Evolutionary conservation across 2,329 filamentous ascomycete genomes (phyloP), one percentile per base, ranked within the genome.

Genomic region (Akanthomyces uredinophilus): DNA sequence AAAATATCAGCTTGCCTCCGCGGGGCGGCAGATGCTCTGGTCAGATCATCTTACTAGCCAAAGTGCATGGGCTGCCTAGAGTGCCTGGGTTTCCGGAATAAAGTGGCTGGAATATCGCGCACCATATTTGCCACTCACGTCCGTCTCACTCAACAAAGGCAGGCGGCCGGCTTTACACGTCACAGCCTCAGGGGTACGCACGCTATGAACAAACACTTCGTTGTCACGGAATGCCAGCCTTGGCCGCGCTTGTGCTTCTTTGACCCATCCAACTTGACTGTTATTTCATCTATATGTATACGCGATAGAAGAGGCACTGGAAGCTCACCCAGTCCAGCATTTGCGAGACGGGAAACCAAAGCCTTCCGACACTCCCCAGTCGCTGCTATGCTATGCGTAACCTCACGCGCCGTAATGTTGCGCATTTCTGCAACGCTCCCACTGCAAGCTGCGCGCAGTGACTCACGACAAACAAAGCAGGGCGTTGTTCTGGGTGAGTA

Each of bases 121-220:
- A 35, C 35, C 47, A 29, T 16, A 60, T 60, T 60, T 39, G 58
- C 58, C 58, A 60, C 58, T 60, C 39, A 60, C 47, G 5, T 37
- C 46, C 37, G 49, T 60, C 37, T 44, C 49, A 60, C 49, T 53
- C 50, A 44, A 52, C 27, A 27, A 43, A 22, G 32, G 32, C 56
- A 51, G 37, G 22, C 24, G 43, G 24, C 56, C 35, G 35, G 29
- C 56, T 20, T 22, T 35, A 43, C 56, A 59, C 37, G 57, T 60
- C 57, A 52, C 58, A 60, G 20, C 41, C 41, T 60, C 58, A 60
- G 58, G 58, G 58, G 58, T 54, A 47, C n/a, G 29, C 39, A 60
- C 37, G 47, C 47, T 29, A 43, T 13, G 11, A 39, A 53, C n/a
- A 47, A 60, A n/a, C 41, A 37, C 18, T 57, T 32, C 54, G 27